Conservation (phyloP, 768 basidiomycete genomes). For the Collybia sordida region DNA sequence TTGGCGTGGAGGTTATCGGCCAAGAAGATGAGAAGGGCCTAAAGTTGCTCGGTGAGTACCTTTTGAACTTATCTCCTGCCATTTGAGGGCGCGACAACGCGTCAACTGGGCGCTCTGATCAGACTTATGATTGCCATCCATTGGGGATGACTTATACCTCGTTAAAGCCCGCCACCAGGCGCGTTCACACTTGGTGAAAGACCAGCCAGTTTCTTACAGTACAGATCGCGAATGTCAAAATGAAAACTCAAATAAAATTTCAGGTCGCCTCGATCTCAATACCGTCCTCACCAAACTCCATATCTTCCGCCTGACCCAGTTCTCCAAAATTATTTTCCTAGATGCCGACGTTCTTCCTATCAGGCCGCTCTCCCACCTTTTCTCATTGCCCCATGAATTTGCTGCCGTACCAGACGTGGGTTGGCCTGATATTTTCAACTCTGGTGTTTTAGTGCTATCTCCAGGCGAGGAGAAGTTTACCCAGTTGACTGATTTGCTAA, state of each 20-base stretch:
- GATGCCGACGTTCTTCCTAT: conserved; percentile 91
- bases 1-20: conserved; percentile 89
- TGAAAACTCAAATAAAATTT: conserved; percentile 5
- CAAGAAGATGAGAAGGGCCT: conserved; percentile 67
- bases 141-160: neutral
- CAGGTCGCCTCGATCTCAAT: conserved; percentile 92
- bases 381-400: conserved; percentile 78
- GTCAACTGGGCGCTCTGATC: neutral
- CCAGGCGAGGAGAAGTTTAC: conserved; percentile 84
- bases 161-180: neutral
- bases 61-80: conserved; percentile 1
- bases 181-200: no score
- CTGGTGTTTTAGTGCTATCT: conserved; percentile 86
- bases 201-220: neutral
- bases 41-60: conserved; percentile 75
- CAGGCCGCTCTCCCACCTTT: conserved; percentile 90
- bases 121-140: neutral
- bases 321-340: conserved; percentile 83
- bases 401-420: conserved; percentile 96
- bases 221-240: neutral
- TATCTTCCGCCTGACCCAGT: conserved; percentile 88
- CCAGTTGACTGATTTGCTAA: conserved; percentile 67
- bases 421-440: conserved; percentile 99
- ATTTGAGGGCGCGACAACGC: conserved; percentile 5
- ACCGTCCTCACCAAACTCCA: conserved; percentile 96